Percentiles rank a stretch among this genome's conserved stretches.
Conservation (phyloP, 2,329 filamentous ascomycete species). For the Alternaria arborescens region DNA sequence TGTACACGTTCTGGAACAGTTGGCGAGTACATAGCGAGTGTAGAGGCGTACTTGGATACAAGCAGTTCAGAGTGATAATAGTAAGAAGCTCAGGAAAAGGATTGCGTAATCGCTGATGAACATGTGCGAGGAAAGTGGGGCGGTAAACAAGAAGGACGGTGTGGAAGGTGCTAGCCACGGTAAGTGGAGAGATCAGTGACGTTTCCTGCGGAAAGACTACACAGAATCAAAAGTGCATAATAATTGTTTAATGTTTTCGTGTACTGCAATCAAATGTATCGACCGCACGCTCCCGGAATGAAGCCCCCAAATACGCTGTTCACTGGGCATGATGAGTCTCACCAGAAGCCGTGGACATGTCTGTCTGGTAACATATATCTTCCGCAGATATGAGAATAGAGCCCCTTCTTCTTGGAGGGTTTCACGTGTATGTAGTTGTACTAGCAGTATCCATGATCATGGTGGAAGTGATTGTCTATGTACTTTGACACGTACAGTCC, state of each 20-base stretch:
- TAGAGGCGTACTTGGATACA: background rate
- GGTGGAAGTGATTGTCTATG: background rate
- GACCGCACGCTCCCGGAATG: background rate
- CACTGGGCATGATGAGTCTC: background rate
- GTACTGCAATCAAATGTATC: background rate
- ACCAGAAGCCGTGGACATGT: background rate
- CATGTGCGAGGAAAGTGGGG: conserved; percentile 3
- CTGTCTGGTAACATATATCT: background rate
- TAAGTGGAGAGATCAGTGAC: background rate
- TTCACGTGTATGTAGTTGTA: background rate
- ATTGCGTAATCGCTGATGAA: background rate
- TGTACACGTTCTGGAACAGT: conserved; percentile 1
- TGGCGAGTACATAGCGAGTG: background rate
- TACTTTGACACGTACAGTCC: background rate
- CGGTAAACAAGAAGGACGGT: conserved; percentile 1
- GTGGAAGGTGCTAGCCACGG: conserved; percentile 1
- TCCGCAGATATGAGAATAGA: background rate
- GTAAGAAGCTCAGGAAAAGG: background rate
- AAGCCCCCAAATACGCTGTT: background rate
- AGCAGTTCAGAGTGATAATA: background rate
- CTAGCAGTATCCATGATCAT: background rate
- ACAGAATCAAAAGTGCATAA: background rate
- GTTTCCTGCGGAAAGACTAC: background rate
- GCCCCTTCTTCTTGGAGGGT: background rate
- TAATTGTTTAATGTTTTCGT: background rate